Percentiles rank a stretch among this genome's conserved stretches.
phyloP scores from a whole-genome alignment of 768 basidiomycete species.

The Zangia roseola region DNA sequence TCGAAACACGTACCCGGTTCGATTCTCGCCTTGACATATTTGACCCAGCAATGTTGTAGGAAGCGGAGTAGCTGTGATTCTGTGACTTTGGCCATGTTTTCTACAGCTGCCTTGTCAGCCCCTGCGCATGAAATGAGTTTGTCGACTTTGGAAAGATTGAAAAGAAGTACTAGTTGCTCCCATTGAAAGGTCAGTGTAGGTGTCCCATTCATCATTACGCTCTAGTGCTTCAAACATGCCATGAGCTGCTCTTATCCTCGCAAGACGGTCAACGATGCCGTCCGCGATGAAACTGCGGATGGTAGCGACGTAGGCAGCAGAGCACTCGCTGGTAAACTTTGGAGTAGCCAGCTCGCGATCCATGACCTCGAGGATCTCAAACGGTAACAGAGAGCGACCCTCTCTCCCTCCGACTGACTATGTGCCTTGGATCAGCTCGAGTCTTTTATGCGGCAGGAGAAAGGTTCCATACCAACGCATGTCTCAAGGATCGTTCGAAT shows the following conservation, averaged over 20 bases:
- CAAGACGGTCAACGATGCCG: constrained; percentile 65
- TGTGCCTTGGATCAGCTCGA: constrained; percentile 3
- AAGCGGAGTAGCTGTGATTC: constrained; percentile 75
- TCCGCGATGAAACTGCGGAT: constrained; percentile 71
- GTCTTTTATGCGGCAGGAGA: neutral
- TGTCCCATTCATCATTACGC: constrained; percentile 73
- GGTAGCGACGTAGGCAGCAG: constrained; percentile 63
- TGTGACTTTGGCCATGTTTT: constrained; percentile 90
- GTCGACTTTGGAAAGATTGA: neutral
- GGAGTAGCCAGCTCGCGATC: constrained; percentile 56
- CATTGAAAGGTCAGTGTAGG: constrained; percentile 70
- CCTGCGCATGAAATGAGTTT: constrained; percentile 34
- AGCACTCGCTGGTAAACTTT: constrained; percentile 69
- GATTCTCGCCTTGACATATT: constrained; percentile 93
- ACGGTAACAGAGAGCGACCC: constrained; percentile 75
- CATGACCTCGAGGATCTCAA: constrained; percentile 76
- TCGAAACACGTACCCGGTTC: constrained; percentile 68
- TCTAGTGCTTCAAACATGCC: constrained; percentile 86
- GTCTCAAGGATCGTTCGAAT: constrained; percentile 81
- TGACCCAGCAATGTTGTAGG: constrained; percentile 84
- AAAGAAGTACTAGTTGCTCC: constrained; percentile 62
- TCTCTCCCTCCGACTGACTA: constrained; percentile 63
- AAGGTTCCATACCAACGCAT: constrained; percentile 60
- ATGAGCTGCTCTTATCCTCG: constrained; percentile 61
- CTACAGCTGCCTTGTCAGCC: constrained; percentile 71